phyloP scores from a whole-genome alignment of 2,329 filamentous ascomycete genomes.

The Fusarium sp. region DNA sequence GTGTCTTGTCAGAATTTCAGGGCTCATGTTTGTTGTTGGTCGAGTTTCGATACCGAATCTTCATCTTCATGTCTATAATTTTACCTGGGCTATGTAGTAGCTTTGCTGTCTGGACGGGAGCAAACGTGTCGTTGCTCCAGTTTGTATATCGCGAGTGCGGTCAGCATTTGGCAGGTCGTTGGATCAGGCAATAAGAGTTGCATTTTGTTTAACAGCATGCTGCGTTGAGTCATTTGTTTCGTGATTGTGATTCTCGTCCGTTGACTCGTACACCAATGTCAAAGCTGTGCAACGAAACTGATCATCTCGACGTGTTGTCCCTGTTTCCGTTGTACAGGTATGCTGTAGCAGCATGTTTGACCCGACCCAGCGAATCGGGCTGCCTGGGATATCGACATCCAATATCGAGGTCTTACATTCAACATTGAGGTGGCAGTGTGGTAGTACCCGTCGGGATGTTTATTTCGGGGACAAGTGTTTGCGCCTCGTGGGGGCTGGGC shows the following conservation, averaged over 20 bases:
- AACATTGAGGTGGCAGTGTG: conserved; percentile 7
- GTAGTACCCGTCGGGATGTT: conserved; percentile 39
- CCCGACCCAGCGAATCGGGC: conserved; percentile 34
- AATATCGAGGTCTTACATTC: conserved; percentile 1
- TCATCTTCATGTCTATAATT: conserved; percentile 8
- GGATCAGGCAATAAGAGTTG: conserved; percentile 32
- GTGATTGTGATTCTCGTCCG: background rate
- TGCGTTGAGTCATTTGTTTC: background rate
- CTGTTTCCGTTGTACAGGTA: conserved; percentile 1
- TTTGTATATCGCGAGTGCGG: conserved; percentile 37
- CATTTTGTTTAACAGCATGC: conserved; percentile 26
- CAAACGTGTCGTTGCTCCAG: conserved; percentile 25
- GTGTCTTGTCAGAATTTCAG: background rate
- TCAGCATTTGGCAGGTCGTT: conserved; percentile 38
- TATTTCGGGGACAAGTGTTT: conserved; percentile 15
- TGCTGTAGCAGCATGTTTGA: conserved; percentile 27
- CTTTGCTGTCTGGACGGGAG: conserved; percentile 29
- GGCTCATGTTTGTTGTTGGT: conserved; percentile 9
- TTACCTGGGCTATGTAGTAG: background rate
- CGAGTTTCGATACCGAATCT: background rate
- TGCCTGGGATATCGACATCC: conserved; percentile 15
- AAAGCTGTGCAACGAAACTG: conserved; percentile 11
- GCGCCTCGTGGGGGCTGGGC: conserved; percentile 11
- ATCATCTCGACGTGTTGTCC: background rate
- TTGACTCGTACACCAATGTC: background rate